Evolutionary conservation across 2,329 filamentous ascomycete genomes (phyloP).

Genomic region (Plenodomus lindquistii): DNA sequence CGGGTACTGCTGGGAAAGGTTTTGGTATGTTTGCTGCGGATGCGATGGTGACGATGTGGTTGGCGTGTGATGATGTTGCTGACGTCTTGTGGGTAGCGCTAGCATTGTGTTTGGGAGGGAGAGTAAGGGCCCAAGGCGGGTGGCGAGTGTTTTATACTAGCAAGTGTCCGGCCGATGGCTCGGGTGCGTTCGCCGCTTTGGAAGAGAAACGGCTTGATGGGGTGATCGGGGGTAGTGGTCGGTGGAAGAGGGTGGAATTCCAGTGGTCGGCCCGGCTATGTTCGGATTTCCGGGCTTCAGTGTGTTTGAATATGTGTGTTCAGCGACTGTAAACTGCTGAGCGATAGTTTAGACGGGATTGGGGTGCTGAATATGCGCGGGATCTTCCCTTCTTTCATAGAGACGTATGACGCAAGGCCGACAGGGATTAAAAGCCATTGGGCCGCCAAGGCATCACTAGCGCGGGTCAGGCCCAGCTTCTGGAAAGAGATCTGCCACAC

Average conservation of each 20-base stretch:
- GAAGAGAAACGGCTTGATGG: conserved; percentile 31
- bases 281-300: conserved; percentile 34
- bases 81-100: conserved; percentile 44
- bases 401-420: conserved; percentile 19
- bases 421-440: conserved; percentile 14
- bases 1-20: conserved; percentile 28
- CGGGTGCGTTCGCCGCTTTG: conserved; percentile 33
- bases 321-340: conserved; percentile 42
- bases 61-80: conserved; percentile 32
- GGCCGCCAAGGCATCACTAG: conserved; percentile 5
- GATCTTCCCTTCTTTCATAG: conserved; percentile 31
- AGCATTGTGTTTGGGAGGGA: conserved; percentile 41
- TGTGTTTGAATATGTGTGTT: conserved; percentile 15
- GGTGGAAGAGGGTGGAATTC: conserved; percentile 36
- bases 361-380: conserved; percentile 26
- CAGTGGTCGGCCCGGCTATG: conserved; percentile 23
- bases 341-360: conserved; percentile 32
- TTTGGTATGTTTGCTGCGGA: conserved; percentile 34
- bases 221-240: conserved; percentile 33
- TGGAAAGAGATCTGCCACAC: conserved; percentile 25
- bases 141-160: conserved; percentile 46
- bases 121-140: conserved; percentile 38
- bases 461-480: conserved; percentile 11
- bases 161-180: conserved; percentile 33
- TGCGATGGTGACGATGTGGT: conserved; percentile 36